Evolutionary conservation across 192 early-diverging fungal genomes (phyloP), one percentile per base, ranked within the genome.

Genomic region (Backusella tuberculispora): DNA sequence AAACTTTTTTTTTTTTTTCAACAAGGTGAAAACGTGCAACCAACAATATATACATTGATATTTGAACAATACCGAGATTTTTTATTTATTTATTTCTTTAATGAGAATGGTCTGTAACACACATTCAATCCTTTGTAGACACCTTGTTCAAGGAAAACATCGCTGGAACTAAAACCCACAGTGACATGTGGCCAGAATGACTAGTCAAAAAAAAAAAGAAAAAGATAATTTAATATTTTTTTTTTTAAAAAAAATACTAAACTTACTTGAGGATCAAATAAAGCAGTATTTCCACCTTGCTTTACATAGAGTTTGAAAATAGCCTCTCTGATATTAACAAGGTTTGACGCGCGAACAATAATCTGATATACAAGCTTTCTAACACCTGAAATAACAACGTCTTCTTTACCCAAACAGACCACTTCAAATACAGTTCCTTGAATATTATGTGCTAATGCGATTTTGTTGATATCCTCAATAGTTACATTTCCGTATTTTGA

Each of bases 81-180:
- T 43, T 43, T 5, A 6, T 43, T 10, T 43, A 43, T 43, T 66
- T 66, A 66, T 66, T 66, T 66, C 40, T 66, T 40, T 66, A 66
- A 8, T 10, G 46, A 40, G 14, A 90, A 78, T n/a, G 78, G 81
- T 43, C 87, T 85, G 63, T 88, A 87, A 78, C 93, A 94, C 13
- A 85, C 86, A 80, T 91, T 89, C 71, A 80, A 77, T 47, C 89
- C 88, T 77, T 94, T 94, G 80, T 83, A 93, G 44, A 94, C 79
- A 40, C 88, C 86, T 72, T 93, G 86, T 69, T 90, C 85, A 24
- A 85, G 45, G 63, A 92, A 92, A 17, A 92, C 81, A 75, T 94
- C 92, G 26, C 86, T 84, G 47, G 81, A 73, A 45, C 82, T 87
- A 72, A 78, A 93, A 2, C 91, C 92, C 17, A 94, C 65, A 1